Evolutionary conservation across 306 rosid genomes (phyloP).

Genomic region (Rosa chinensis): DNA sequence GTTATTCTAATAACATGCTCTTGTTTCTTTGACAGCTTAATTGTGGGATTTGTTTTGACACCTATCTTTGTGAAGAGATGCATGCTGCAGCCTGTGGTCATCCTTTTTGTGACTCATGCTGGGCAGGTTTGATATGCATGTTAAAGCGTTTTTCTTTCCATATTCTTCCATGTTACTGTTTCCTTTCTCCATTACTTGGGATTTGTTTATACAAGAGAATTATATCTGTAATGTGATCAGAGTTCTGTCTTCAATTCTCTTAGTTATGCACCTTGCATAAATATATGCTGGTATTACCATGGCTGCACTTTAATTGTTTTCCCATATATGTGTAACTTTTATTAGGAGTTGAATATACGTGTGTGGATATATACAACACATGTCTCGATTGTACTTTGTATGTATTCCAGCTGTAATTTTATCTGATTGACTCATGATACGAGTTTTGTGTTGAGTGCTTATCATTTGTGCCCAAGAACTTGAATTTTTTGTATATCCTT

Average conservation of each 20-base stretch:
- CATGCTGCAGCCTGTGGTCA: constrained; percentile 55
- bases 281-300: background rate
- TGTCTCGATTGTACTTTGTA: background rate
- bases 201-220: background rate
- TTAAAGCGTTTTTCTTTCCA: constrained; percentile 1
- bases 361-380: background rate
- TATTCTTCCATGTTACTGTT: background rate
- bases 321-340: background rate
- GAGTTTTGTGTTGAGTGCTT: background rate
- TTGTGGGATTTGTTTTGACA: constrained; percentile 65
- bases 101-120: constrained; percentile 53
- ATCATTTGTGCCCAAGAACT: background rate
- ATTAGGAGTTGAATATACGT: background rate
- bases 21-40: constrained; percentile 39
- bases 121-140: constrained; percentile 45
- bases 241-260: background rate
- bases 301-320: constrained; percentile 1
- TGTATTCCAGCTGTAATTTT: background rate
- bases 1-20: constrained; percentile 9
- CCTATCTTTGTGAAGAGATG: constrained; percentile 39
- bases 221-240: background rate
- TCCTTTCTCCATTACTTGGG: background rate
- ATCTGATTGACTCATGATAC: background rate
- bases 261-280: background rate
- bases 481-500: background rate